Evolutionary conservation across 148 eudicot genomes (phyloP).

Genomic region (Spergularia bocconei): DNA sequence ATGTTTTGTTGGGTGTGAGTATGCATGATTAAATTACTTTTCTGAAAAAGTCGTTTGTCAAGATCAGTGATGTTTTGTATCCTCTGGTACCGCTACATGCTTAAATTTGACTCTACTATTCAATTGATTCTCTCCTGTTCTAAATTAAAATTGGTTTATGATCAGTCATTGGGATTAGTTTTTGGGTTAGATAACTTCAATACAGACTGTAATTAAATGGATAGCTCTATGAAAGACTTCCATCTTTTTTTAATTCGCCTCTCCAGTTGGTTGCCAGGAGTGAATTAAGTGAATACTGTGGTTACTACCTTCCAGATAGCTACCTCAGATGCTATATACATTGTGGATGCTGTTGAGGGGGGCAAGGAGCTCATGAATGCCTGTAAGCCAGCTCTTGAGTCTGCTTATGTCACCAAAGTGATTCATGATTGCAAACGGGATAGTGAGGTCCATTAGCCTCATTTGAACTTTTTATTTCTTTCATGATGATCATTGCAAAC

Average conservation of each 20-base stretch:
- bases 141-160: no score
- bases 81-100: not conserved
- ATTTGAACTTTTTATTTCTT: not conserved
- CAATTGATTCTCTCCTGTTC: no score
- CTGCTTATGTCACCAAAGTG: conserved; percentile 32
- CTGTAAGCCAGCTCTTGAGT: conserved; percentile 32
- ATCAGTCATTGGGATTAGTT: no score
- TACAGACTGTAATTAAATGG: not conserved
- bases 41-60: not conserved
- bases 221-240: not conserved
- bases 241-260: not conserved
- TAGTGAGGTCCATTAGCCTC: conserved; percentile 27
- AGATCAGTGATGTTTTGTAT: not conserved
- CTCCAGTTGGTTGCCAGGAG: not conserved
- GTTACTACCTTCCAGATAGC: conserved; percentile 25
- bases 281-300: not conserved
- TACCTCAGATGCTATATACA: conserved; percentile 19
- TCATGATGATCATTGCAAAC: not conserved
- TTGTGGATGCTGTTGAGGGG: conserved; percentile 28
- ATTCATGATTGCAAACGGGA: conserved; percentile 36
- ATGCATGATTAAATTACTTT: not conserved
- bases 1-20: not conserved
- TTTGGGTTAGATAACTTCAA: not conserved
- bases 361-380: conserved; percentile 29
- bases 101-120: not conserved